These are phyloP conservation scores for Dictyostelium firmibasis DNA, from an alignment of 78 protist species.

Conservation along the genomic window DNA sequence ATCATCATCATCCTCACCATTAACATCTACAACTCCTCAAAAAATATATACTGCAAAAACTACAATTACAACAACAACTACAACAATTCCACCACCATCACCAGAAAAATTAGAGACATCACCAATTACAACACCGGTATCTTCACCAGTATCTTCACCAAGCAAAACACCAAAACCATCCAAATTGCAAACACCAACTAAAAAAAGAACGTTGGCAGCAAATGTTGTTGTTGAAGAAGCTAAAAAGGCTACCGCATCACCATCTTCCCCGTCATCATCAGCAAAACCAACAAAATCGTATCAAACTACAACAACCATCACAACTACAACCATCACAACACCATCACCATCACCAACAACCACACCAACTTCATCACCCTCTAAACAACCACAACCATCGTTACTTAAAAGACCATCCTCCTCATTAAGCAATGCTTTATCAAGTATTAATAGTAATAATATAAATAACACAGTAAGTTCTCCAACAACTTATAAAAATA, in stretches of 20 bases:
- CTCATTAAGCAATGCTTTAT: background rate
- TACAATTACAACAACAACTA: background rate
- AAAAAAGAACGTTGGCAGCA: background rate
- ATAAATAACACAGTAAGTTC: background rate
- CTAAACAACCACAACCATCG: background rate
- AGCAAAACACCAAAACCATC: background rate
- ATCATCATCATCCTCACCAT: background rate
- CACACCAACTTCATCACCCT: background rate
- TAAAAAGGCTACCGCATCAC: background rate
- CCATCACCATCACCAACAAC: background rate
- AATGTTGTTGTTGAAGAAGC: background rate
- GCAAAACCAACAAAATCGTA: background rate
- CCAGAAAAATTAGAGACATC: background rate
- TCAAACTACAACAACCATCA: background rate
- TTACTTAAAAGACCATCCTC: slow-evolving; percentile 5
- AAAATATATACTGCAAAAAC: background rate
- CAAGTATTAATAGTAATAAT: background rate
- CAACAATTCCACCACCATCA: background rate
- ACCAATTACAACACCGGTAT: background rate
- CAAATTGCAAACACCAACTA: background rate
- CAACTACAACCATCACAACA: background rate
- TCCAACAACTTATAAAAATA: background rate
- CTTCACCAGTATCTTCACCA: background rate
- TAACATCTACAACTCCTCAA: background rate
- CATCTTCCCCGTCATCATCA: background rate